Evolutionary conservation across 768 basidiomycete species (phyloP).

Genomic region (Podaxis rugospora): DNA sequence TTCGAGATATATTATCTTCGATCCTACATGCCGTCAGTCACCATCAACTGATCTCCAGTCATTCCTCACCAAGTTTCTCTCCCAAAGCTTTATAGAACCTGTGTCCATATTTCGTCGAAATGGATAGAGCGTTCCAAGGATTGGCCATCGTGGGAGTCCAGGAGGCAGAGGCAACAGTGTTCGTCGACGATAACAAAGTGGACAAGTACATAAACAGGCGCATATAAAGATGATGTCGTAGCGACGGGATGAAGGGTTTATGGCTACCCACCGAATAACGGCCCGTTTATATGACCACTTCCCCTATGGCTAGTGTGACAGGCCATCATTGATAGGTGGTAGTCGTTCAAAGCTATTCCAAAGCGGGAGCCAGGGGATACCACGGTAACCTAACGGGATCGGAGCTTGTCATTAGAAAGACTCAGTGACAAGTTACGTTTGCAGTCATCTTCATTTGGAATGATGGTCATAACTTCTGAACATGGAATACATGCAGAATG

Average conservation of each 20-base stretch:
- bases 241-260: no score
- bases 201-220: background rate
- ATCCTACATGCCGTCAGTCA: background rate
- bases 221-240: background rate
- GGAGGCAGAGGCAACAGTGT: background rate
- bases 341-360: no score
- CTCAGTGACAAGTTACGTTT: no score
- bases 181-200: background rate
- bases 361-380: no score
- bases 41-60: background rate
- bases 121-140: constrained; percentile 11
- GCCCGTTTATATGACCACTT: background rate
- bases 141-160: constrained; percentile 7
- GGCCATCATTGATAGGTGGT: background rate
- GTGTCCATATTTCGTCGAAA: constrained; percentile 6
- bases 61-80: constrained; percentile 8
- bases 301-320: background rate
- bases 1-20: constrained; percentile 20
- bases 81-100: constrained; percentile 8
- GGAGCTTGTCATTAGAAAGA: no score
- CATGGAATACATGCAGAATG: no score
- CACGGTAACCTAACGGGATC: no score
- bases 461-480: no score
- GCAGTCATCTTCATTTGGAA: no score
- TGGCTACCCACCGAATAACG: background rate